phyloP scores from a whole-genome alignment of 148 eudicot genomes.

The Nyssa sinensis region DNA sequence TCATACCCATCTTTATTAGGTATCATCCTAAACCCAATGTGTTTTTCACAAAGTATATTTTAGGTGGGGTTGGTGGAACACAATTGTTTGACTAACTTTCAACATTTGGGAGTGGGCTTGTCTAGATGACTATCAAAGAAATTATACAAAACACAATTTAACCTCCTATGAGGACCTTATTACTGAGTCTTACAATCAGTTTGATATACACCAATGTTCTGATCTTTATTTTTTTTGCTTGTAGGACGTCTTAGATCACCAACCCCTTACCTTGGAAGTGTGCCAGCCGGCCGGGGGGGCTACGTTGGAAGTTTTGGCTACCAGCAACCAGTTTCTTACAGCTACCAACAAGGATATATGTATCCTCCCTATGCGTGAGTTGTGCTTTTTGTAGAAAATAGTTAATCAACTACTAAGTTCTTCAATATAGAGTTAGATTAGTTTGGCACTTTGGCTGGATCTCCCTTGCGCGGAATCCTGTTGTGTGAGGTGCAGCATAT shows the following conservation, averaged over 20 bases:
- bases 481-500: not conserved
- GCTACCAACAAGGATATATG: slow-evolving; percentile 73
- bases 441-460: not conserved
- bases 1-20: not conserved
- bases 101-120: not conserved
- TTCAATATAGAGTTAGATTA: not conserved
- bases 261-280: slow-evolving; percentile 53
- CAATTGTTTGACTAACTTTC: not conserved
- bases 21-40: not conserved
- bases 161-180: no score
- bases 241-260: slow-evolving; percentile 74
- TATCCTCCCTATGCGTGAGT: slow-evolving; percentile 81
- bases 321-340: slow-evolving; percentile 76
- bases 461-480: not conserved
- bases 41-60: not conserved
- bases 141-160: no score
- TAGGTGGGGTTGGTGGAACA: not conserved
- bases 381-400: not conserved
- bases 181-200: not conserved
- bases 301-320: slow-evolving; percentile 65
- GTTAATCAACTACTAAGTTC: not conserved
- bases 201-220: not conserved
- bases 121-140: no score
- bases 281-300: slow-evolving; percentile 51
- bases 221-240: slow-evolving; percentile 13